A percentile compares a stretch with the other conserved stretches of the same genome.
phyloP scores from a whole-genome alignment of 2,329 filamentous ascomycete species.

The Aspergillus pseudotamarii region DNA sequence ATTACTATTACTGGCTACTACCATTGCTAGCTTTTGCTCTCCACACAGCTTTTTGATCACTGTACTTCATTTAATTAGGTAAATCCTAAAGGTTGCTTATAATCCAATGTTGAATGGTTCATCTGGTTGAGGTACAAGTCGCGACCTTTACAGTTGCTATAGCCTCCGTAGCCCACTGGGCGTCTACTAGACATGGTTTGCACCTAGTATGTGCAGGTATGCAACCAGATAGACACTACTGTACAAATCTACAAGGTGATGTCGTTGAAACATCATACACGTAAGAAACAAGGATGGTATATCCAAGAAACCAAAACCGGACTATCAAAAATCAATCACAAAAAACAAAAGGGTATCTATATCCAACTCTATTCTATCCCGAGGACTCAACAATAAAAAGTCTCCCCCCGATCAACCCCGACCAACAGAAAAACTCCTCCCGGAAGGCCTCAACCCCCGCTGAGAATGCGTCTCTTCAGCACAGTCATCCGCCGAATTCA shows the following conservation, averaged over 20 bases:
- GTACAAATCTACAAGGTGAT: background rate
- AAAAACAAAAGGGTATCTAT: background rate
- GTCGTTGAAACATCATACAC: background rate
- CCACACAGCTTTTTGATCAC: background rate
- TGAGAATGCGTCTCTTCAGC: background rate
- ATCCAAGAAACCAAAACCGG: no score
- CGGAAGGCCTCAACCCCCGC: background rate
- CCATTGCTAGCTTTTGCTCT: background rate
- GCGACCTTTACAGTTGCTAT: no score
- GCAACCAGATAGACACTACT: background rate
- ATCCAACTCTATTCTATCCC: background rate
- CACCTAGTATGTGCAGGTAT: background rate
- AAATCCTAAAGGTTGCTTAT: background rate
- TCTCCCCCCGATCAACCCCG: background rate
- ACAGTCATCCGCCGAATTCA: conserved; percentile 11
- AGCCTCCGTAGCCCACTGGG: background rate
- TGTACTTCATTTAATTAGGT: background rate
- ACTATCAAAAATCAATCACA: no score
- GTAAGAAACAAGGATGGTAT: background rate
- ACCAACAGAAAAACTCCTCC: background rate
- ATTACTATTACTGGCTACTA: background rate
- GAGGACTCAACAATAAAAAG: background rate
- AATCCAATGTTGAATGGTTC: background rate
- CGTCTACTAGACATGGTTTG: background rate
- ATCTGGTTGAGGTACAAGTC: background rate